Evolutionary conservation across 768 basidiomycete species (phyloP).

Genomic region (Trametopsis cervina): DNA sequence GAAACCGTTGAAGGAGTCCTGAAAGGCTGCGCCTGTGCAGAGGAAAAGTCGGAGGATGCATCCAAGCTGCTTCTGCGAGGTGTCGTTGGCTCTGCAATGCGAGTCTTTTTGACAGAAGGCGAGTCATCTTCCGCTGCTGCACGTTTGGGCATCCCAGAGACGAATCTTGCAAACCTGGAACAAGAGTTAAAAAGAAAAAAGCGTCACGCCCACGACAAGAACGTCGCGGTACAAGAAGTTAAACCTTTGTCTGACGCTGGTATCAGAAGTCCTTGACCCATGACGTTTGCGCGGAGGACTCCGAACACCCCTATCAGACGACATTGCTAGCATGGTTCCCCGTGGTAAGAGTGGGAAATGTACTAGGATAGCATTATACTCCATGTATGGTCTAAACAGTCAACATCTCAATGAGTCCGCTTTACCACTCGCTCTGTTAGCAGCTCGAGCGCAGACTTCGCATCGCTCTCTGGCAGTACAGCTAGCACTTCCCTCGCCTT

Average conservation of each 20-base stretch:
- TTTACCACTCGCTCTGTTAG: conserved; percentile 64
- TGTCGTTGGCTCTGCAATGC: background rate
- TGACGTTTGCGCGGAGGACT: background rate
- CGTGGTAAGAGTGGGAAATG: conserved; percentile 6
- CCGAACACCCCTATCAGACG: background rate
- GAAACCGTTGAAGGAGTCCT: conserved; percentile 1
- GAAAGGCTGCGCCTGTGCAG: background rate
- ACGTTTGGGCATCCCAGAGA: background rate
- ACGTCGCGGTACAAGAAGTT: background rate
- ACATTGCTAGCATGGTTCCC: background rate
- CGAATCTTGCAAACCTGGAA: too few relatives aligned
- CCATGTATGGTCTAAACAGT: conserved; percentile 10
- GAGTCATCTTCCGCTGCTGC: background rate
- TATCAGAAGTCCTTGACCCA: conserved; percentile 1
- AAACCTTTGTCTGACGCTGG: background rate
- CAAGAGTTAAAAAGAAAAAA: too few relatives aligned
- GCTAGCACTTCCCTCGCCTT: conserved; percentile 67
- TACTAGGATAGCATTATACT: conserved; percentile 6
- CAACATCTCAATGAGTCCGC: conserved; percentile 41
- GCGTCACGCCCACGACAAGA: background rate
- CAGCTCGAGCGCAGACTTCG: conserved; percentile 65
- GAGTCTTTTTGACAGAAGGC: background rate
- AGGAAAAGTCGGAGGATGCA: background rate
- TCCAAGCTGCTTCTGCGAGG: background rate
- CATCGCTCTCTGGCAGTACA: conserved; percentile 74